phyloP scores from a whole-genome alignment of 2,329 filamentous ascomycete species.

The Venturia pyrina region DNA sequence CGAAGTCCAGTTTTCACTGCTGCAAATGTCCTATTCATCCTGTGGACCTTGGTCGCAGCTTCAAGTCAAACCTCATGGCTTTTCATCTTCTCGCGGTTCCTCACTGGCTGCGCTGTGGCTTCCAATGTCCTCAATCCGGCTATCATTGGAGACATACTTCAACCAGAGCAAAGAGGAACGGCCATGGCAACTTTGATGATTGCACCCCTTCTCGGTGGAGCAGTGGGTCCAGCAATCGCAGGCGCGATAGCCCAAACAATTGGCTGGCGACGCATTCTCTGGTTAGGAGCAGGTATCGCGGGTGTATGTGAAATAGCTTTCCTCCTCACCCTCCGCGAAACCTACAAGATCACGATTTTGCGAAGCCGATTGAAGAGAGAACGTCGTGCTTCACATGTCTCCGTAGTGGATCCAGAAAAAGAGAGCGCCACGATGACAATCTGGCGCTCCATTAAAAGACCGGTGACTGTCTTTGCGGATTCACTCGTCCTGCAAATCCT shows the following conservation, averaged over 20 bases:
- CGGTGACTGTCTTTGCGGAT: slow-evolving; percentile 32
- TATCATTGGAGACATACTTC: slow-evolving; percentile 55
- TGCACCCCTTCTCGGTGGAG: slow-evolving; percentile 48
- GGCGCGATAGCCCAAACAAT: slow-evolving; percentile 44
- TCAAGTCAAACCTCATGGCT: slow-evolving; percentile 27
- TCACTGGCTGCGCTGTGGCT: slow-evolving; percentile 35
- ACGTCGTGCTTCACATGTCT: slow-evolving; percentile 16
- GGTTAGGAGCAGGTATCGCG: slow-evolving; percentile 40
- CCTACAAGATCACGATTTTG: slow-evolving; percentile 50
- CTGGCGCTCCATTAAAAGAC: slow-evolving; percentile 31
- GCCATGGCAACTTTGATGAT: slow-evolving; percentile 49
- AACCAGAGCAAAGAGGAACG: slow-evolving; percentile 45
- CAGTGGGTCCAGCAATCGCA: slow-evolving; percentile 46
- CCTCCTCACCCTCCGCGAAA: slow-evolving; percentile 46
- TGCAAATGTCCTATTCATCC: slow-evolving; percentile 36
- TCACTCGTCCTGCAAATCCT: slow-evolving; percentile 47
- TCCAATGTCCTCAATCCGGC: slow-evolving; percentile 51
- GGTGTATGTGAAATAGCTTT: slow-evolving; percentile 41
- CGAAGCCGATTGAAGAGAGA: slow-evolving; percentile 21
- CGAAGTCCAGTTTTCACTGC: slow-evolving; percentile 28
- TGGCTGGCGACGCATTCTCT: slow-evolving; percentile 46
- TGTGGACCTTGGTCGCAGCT: slow-evolving; percentile 29
- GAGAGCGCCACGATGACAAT: slow-evolving; percentile 18
- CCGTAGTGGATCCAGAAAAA: slow-evolving; percentile 9
- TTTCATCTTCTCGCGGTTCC: slow-evolving; percentile 33